These are phyloP conservation scores for Chaetomium strumarium DNA, from an alignment of 2,329 filamentous ascomycete genomes.

Conservation along the genomic window DNA sequence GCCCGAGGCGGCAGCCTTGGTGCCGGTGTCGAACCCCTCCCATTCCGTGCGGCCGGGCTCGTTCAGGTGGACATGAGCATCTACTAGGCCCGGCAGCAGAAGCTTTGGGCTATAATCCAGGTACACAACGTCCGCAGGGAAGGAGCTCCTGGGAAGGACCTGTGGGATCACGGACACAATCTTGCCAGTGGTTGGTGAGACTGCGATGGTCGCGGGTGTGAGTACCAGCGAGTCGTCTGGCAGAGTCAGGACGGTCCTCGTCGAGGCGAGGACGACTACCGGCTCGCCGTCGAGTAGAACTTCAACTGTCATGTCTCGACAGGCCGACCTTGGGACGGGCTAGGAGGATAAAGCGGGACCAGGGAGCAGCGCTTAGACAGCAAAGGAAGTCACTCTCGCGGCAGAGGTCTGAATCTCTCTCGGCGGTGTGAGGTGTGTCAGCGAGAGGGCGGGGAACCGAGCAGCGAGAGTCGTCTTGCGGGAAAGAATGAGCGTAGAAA, in stretches of 20 bases:
- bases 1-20: constrained; percentile 85
- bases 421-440: no score
- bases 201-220: constrained; percentile 74
- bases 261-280: constrained; percentile 74
- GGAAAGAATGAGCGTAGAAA: no score
- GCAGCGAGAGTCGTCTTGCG: no score
- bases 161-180: constrained; percentile 70
- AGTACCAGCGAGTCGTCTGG: constrained; percentile 55
- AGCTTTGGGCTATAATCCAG: constrained; percentile 79
- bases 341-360: neutral
- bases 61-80: constrained; percentile 96
- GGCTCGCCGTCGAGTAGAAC: constrained; percentile 29
- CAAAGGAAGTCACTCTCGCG: no score
- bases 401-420: no score
- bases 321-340: neutral
- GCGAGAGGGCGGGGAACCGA: no score
- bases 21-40: constrained; percentile 97
- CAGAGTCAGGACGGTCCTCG: constrained; percentile 72
- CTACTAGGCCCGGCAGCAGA: constrained; percentile 84
- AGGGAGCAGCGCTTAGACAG: neutral
- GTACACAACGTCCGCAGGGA: constrained; percentile 68
- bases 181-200: constrained; percentile 76
- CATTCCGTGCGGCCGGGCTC: constrained; percentile 96
- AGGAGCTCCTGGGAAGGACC: constrained; percentile 68
- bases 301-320: constrained; percentile 28